Evolutionary conservation across 2,329 filamentous ascomycete genomes (phyloP).

Genomic region (Plectosphaerella plurivora): DNA sequence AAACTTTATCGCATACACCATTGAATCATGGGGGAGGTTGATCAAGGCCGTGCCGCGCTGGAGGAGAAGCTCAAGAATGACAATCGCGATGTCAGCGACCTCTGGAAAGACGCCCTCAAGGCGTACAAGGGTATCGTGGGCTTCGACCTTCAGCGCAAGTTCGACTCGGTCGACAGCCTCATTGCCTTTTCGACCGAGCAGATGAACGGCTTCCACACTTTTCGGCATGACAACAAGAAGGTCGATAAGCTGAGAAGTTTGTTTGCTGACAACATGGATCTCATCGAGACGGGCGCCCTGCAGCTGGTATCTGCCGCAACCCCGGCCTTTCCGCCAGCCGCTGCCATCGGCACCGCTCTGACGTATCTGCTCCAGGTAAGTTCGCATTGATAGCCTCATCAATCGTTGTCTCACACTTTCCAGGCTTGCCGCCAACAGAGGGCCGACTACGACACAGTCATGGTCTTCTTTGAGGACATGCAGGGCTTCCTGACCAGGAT

Average conservation of each 20-base stretch:
- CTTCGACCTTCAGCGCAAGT: constrained; percentile 23
- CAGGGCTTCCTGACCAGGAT: constrained; percentile 29
- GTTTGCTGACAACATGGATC: constrained; percentile 22
- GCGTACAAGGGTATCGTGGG: constrained; percentile 26
- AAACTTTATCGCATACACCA: no score
- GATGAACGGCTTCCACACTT: constrained; percentile 26
- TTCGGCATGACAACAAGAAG: constrained; percentile 26
- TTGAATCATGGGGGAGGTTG: no score
- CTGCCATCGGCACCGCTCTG: constrained; percentile 26
- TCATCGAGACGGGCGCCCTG: constrained; percentile 20
- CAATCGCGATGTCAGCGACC: constrained; percentile 21
- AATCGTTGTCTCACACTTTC: neutral
- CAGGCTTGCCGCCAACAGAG: constrained; percentile 22
- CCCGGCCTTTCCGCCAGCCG: constrained; percentile 24
- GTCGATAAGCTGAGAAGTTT: constrained; percentile 24
- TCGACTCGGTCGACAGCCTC: constrained; percentile 19
- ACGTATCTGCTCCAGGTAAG: constrained; percentile 23
- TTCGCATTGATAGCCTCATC: neutral
- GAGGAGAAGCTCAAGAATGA: constrained; percentile 17
- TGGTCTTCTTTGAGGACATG: constrained; percentile 33
- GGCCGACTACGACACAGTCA: constrained; percentile 31
- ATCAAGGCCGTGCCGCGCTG: neutral
- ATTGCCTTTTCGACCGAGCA: constrained; percentile 15
- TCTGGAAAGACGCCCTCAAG: constrained; percentile 26
- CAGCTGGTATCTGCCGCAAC: constrained; percentile 23